Percentiles rank a stretch among this genome's conserved stretches.
Conservation (phyloP, 768 basidiomycete species). For the Boletus pseudopeckii region DNA sequence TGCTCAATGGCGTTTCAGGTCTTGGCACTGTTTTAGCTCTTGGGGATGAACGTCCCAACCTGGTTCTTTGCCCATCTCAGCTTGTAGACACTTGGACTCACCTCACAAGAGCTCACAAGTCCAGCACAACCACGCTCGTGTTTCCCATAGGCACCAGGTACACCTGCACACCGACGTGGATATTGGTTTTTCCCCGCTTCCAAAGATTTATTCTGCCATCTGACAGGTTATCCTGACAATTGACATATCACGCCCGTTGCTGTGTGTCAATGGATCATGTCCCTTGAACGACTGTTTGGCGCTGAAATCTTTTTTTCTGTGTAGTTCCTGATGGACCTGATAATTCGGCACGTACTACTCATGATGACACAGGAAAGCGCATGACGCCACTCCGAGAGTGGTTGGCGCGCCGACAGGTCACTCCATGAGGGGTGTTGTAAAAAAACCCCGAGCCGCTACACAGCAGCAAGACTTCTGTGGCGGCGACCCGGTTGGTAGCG, state of each 20-base stretch:
- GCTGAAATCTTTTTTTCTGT: neutral
- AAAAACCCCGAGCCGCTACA: neutral
- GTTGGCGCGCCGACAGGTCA: neutral
- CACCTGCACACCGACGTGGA: neutral
- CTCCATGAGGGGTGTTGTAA: neutral
- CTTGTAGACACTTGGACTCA: too few species aligned
- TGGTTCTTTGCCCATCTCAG: too few species aligned
- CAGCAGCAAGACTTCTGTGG: neutral
- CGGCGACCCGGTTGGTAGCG: neutral
- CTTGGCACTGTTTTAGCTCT: too few species aligned
- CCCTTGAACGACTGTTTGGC: neutral
- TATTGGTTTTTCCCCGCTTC: neutral
- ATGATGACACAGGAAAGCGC: neutral
- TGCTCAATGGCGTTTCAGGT: neutral
- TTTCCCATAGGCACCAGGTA: constrained; percentile 1
- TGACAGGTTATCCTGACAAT: neutral
- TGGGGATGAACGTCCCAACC: neutral
- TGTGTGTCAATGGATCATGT: neutral
- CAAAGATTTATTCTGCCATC: neutral
- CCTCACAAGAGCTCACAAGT: too few species aligned
- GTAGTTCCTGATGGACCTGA: neutral
- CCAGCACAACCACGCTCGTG: neutral
- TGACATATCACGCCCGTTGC: neutral
- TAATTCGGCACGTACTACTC: neutral
- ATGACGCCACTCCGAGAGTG: neutral